Base-by-base conservation (phyloP, 2,329 filamentous ascomycete genomes). In the Fusarium stilboides region DNA sequence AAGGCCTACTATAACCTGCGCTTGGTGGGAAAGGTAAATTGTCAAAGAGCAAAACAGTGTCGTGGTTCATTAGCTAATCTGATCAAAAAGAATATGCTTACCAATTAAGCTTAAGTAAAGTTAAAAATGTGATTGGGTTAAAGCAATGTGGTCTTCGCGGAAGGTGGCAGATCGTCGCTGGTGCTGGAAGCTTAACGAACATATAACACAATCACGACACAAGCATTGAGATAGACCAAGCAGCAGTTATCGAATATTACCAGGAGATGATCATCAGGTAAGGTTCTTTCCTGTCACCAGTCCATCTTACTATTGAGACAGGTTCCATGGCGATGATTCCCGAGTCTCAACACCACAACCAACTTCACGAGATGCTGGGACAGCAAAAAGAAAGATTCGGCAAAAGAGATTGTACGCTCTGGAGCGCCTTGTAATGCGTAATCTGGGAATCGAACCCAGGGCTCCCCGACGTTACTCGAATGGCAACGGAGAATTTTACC, bases 401-500 rank as follows among this genome's bases (percentile, higher is more conserved):
- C 19, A 68, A 63, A 53, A 63, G 28, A 2, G 15, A 17, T 4
- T 0, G 1, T 2, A 2, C 51, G 10, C 13, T 5, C 0, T 1
- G 1, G 5, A 15, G 36, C 9, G 3, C 3, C 1, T 19, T 0
- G 0, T 13, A 0, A 8, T 69, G 65, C 65, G 65, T 69, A 69
- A 69, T 69, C 65, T 57, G 65, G 65, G 65, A 68, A 68, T 68
- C 65, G 59, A 68, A 68, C 64, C 64, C 65, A 61, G 65, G 65
- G 65, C 65, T 68, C 65, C 64, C 65, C 54, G 64, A 68, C 39
- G 28, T 9, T 64, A 9, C 59, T 56, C 56, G 42, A 19, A 68
- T 69, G 60, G 65, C 65, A 69, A 69, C 65, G 65, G 65, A 69
- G 65, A 69, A 69, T 69, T 69, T 69, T 69, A 69, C 65, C 65